These are phyloP conservation scores for Collybia nuda DNA, from an alignment of 768 basidiomycete genomes.

Conservation along the genomic window DNA sequence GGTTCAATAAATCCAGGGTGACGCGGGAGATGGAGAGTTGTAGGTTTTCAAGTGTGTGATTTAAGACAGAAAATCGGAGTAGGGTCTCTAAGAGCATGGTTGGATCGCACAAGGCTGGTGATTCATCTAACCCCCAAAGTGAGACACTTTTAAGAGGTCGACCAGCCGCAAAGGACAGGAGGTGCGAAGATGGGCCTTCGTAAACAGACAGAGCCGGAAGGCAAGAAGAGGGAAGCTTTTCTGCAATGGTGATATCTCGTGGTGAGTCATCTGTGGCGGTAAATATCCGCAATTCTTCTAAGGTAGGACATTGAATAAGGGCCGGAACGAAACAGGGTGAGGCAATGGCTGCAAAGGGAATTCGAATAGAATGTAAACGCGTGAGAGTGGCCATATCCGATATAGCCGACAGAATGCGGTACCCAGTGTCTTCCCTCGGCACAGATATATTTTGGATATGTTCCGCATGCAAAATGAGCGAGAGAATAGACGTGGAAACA, in stretches of 20 bases:
- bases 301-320: constrained; percentile 24
- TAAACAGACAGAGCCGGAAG: constrained; percentile 23
- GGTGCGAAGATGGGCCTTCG: constrained; percentile 27
- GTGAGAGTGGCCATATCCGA: constrained; percentile 13
- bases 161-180: constrained; percentile 17
- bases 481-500: constrained; percentile 23
- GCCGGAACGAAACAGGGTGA: constrained; percentile 23
- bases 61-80: constrained; percentile 14
- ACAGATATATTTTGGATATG: constrained; percentile 28
- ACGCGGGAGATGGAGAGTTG: constrained; percentile 19
- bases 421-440: constrained; percentile 29
- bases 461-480: constrained; percentile 25
- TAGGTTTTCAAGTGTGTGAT: constrained; percentile 16
- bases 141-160: constrained; percentile 18
- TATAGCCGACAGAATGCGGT: constrained; percentile 24
- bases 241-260: constrained; percentile 13
- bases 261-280: constrained; percentile 23
- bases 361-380: constrained; percentile 17
- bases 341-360: constrained; percentile 25
- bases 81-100: constrained; percentile 16
- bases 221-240: constrained; percentile 11
- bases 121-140: constrained; percentile 30
- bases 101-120: constrained; percentile 19
- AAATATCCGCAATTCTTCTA: constrained; percentile 30
- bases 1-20: constrained; percentile 14